Conservation (phyloP, 192 early-diverging fungal genomes). For the Gryganskiella cystojenkinii region DNA sequence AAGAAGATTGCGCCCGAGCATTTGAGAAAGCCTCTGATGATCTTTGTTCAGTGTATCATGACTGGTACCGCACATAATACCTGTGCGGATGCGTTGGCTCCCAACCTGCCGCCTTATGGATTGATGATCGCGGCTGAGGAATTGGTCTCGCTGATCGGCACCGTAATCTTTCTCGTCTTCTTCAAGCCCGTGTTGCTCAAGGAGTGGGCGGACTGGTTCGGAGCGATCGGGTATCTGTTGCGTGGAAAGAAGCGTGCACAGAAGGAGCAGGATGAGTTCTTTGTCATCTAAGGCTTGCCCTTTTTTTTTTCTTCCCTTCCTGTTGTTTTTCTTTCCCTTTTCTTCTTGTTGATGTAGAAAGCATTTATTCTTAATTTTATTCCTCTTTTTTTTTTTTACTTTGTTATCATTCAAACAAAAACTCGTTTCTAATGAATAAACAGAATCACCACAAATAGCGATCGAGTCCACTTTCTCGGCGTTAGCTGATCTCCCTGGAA, state of each 20-base stretch:
- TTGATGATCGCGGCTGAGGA: constrained; percentile 60
- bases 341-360: neutral
- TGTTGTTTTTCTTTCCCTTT: neutral
- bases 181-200: constrained; percentile 53
- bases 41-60: constrained; percentile 56
- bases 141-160: constrained; percentile 55
- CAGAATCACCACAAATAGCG: no score
- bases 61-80: constrained; percentile 39
- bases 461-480: no score
- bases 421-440: no score
- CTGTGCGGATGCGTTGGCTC: constrained; percentile 43
- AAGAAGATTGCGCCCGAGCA: constrained; percentile 24
- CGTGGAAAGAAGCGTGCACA: constrained; percentile 39
- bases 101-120: constrained; percentile 56
- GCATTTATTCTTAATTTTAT: neutral
- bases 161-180: constrained; percentile 58
- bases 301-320: constrained; percentile 4
- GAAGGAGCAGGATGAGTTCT: constrained; percentile 62
- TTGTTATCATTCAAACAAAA: no score
- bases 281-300: constrained; percentile 46
- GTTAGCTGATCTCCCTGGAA: no score
- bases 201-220: constrained; percentile 61
- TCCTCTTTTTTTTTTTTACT: no score
- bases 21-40: constrained; percentile 5
- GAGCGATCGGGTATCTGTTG: constrained; percentile 38